Percentiles rank a stretch among this genome's conserved stretches.
phyloP scores from a whole-genome alignment of 306 rosid species.

The Fragaria nilgerrensis region DNA sequence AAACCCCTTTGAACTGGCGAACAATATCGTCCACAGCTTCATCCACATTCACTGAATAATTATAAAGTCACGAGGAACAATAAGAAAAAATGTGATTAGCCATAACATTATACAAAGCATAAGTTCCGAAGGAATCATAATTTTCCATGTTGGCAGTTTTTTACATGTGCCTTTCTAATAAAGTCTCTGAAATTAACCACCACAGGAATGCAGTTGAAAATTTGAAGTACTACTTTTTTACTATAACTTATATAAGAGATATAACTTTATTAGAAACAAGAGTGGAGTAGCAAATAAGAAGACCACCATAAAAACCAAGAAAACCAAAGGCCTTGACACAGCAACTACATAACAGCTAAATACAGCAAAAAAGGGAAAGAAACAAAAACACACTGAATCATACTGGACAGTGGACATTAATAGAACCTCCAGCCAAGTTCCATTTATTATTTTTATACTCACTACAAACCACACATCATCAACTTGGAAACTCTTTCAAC shows the following conservation, averaged over 20 bases:
- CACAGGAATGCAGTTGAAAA: not conserved
- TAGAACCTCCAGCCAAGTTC: not conserved
- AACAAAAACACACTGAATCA: not conserved
- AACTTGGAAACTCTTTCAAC: not conserved
- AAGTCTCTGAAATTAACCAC: not conserved
- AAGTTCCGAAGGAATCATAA: not conserved
- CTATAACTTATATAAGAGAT: not conserved
- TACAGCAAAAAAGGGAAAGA: not conserved
- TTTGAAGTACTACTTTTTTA: not conserved
- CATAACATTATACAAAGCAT: not conserved
- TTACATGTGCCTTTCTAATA: not conserved
- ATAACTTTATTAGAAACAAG: not conserved
- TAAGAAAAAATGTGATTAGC: not conserved
- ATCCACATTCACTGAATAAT: slow-evolving; percentile 77
- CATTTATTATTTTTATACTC: not conserved
- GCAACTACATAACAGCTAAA: not conserved
- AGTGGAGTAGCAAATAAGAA: not conserved
- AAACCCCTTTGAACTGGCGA: slow-evolving; percentile 91
- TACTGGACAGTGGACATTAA: not conserved
- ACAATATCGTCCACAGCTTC: slow-evolving; percentile 96
- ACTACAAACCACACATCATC: not conserved
- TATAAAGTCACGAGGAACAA: not conserved
- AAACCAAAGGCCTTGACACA: too few species aligned
- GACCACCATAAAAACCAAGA: not conserved
- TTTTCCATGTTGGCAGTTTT: not conserved